Conservation (phyloP, 345 rosid genomes). For the Noccaea bulbosa region DNA sequence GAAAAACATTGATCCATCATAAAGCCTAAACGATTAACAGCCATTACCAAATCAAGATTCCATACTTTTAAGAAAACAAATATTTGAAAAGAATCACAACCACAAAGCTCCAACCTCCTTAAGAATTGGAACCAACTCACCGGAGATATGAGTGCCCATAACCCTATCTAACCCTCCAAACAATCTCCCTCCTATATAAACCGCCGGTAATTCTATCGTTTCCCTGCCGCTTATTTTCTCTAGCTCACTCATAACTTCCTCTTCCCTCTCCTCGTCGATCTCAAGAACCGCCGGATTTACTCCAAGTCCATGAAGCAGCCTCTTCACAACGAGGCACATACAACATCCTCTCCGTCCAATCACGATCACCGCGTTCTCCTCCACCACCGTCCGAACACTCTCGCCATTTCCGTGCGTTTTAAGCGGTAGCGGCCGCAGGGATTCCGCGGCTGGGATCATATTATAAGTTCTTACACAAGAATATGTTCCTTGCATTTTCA, state of each 20-base stretch:
- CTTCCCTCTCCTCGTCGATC: slow-evolving; percentile 62
- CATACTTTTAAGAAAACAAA: background rate
- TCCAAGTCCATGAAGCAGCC: slow-evolving; percentile 69
- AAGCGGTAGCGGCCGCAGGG: slow-evolving; percentile 22
- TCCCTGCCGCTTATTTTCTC: slow-evolving; percentile 35
- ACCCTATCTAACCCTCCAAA: slow-evolving; percentile 87
- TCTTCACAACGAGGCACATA: slow-evolving; percentile 75
- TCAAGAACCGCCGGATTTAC: slow-evolving; percentile 73
- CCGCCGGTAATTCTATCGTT: slow-evolving; percentile 63
- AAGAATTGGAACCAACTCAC: slow-evolving; percentile 82
- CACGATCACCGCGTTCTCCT: slow-evolving; percentile 65
- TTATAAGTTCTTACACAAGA: slow-evolving; percentile 49
- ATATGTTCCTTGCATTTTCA: slow-evolving; percentile 63
- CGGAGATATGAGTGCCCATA: slow-evolving; percentile 81
- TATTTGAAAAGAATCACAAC: slow-evolving; percentile 51
- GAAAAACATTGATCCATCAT: background rate
- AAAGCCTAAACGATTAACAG: background rate
- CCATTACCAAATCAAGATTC: background rate
- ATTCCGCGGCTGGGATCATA: slow-evolving; percentile 13
- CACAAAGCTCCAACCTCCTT: slow-evolving; percentile 83
- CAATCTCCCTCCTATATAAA: slow-evolving; percentile 77
- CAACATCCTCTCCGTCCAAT: slow-evolving; percentile 72
- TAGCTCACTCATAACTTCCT: slow-evolving; percentile 46
- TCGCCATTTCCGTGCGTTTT: slow-evolving; percentile 27
- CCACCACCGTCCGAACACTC: slow-evolving; percentile 48